Percentiles rank a stretch among this genome's conserved stretches.
Evolutionary conservation across 495 filamentous ascomycete genomes (phyloP).

Genomic region (Annulohypoxylon maeteangense): DNA sequence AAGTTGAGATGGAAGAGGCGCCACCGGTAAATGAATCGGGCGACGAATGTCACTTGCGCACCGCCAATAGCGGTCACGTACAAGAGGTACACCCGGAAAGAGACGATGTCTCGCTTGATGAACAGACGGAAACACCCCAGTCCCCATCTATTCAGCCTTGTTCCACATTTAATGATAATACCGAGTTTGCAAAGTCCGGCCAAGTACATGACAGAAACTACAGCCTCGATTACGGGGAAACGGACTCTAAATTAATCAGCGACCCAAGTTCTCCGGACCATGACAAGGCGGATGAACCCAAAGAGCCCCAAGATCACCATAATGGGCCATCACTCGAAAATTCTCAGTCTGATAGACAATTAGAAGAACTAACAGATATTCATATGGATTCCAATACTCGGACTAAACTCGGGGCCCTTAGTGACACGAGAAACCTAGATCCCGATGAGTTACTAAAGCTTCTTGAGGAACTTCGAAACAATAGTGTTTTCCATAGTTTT

Average conservation of each 20-base stretch:
- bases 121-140: conserved; percentile 9
- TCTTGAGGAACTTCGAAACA: conserved; percentile 35
- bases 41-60: neutral
- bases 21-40: conserved; percentile 7
- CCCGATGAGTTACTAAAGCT: conserved; percentile 7
- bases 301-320: conserved; percentile 14
- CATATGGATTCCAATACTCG: conserved; percentile 1
- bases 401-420: conserved; percentile 1
- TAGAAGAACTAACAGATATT: conserved; percentile 7
- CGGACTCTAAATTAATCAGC: conserved; percentile 6
- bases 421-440: neutral
- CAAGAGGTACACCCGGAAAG: neutral
- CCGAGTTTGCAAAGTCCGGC: neutral
- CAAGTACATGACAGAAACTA: conserved; percentile 7
- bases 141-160: conserved; percentile 1
- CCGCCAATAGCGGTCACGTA: neutral
- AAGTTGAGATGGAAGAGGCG: conserved; percentile 26
- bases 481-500: conserved; percentile 43
- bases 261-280: neutral
- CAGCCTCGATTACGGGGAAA: neutral
- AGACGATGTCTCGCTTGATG: neutral
- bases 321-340: neutral
- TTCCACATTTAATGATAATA: neutral
- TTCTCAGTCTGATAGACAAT: neutral
- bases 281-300: neutral